Conservation (phyloP, 495 filamentous ascomycete species). For the Podospora appendiculata region DNA sequence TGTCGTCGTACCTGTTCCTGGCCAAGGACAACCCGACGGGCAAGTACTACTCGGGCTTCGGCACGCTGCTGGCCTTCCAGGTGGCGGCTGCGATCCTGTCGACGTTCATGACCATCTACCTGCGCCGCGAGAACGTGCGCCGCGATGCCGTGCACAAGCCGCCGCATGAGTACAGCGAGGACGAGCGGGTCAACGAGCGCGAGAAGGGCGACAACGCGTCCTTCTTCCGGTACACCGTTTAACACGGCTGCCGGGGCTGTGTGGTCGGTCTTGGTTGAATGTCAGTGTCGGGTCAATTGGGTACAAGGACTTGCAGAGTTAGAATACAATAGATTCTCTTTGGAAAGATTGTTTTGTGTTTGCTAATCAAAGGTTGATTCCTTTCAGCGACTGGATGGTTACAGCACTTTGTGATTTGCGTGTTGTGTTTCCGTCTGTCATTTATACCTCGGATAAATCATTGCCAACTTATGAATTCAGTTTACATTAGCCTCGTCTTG, state of each 20-base stretch:
- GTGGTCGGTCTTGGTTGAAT: background rate
- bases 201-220: slow-evolving; percentile 43
- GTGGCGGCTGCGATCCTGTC: slow-evolving; percentile 40
- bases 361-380: too few species aligned
- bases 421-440: too few species aligned
- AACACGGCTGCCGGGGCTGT: too few species aligned
- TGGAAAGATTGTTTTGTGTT: too few species aligned
- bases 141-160: slow-evolving; percentile 39
- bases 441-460: too few species aligned
- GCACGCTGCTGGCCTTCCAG: slow-evolving; percentile 37
- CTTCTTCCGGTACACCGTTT: slow-evolving; percentile 49
- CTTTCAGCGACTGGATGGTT: too few species aligned
- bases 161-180: slow-evolving; percentile 39
- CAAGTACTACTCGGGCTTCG: slow-evolving; percentile 54
- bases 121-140: slow-evolving; percentile 51
- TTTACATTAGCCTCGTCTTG: too few species aligned
- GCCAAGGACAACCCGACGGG: slow-evolving; percentile 41
- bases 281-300: background rate
- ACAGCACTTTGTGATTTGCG: too few species aligned
- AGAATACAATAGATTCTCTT: too few species aligned
- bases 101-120: slow-evolving; percentile 50
- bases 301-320: too few species aligned
- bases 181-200: slow-evolving; percentile 35
- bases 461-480: too few species aligned
- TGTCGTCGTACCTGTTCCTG: slow-evolving; percentile 66